Base-by-base conservation (phyloP, 495 filamentous ascomycete genomes). In the Podospora appendiculata region DNA sequence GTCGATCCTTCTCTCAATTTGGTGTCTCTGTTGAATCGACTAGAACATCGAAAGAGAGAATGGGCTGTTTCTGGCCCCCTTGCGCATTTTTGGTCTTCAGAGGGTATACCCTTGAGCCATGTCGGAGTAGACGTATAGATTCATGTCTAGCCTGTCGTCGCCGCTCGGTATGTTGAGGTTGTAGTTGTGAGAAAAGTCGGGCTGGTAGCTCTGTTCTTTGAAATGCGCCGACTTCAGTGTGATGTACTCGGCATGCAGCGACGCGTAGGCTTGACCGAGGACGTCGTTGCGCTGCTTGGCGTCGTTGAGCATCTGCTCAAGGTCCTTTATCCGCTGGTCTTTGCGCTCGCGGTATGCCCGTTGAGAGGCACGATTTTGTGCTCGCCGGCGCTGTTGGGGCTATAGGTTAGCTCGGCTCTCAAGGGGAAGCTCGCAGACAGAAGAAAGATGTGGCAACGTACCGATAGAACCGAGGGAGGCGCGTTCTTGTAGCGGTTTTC, bases 281-380 rank as follows among this genome's bases (percentile, higher is more conserved):
- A 63, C 62, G 25, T 73, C 67, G 50, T 71, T 71, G 55, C 66
- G 68, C 41, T 71, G 64, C 55, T 76, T 70, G 43, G 74, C 66
- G 12, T 76, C 77, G 58, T 67, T 77, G 58, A 92, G 84, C 70
- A 89, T 86, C 42, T 82, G 72, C 70, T 91, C 87, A 8, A 93
- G 83, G 50, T 91, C 87, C 63, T 82, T 82, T 50, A 91, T 87
- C 53, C 87, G 83, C 41, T 86, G 80, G 60, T 93, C 88, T 66
- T 93, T 93, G 51, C 88, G 80, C 67, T 91, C 87, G 44, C 88
- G 85, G 58, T 91, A 93, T 32, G 87, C 87, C 59, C 87, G 75
- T 66, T 93, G 88, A 4, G 79, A 80, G 51, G 76, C 77, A 42
- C 79, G 72, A 56, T 82, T 82, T 60, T 82, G 79, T 16, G 77